Base-by-base conservation (phyloP, 1,284 basidiomycete species). In the Ustilago loliicola region DNA sequence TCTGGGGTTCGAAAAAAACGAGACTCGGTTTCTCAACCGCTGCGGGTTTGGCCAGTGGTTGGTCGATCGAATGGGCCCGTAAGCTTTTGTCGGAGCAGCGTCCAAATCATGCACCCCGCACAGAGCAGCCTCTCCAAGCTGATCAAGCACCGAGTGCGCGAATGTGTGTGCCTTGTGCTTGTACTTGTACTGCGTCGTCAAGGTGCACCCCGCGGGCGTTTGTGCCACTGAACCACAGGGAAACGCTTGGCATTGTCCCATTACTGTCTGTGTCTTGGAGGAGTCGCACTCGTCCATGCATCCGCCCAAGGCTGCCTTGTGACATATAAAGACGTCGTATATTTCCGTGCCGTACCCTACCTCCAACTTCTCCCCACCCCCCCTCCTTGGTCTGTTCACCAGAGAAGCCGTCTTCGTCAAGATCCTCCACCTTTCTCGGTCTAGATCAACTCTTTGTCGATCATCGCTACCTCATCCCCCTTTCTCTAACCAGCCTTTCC, bases 61-160 rank as follows among this genome's bases (percentile, higher is more conserved):
- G 17, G 56, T 58, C 40, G 56, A 50, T 17, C 40, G 21, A 11
- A 27, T n/a, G 30, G 21, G 40, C 36, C 29, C 8, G 27, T 58
- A 34, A 29, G 55, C 38, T 48, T n/a, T 27, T 48, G 56, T 58
- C 42, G 56, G 45, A 58, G 30, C 45, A 48, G 42, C 30, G 8
- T 48, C 45, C 29, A 42, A 36, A 2, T 53, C 55, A 63, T 69
- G 66, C 66, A 69, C 42, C 66, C 66, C 55, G 38, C 66, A 63
- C 50, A n/a, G 29, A 50, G 25, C 52, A 48, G 40, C 29, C 1
- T 11, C 4, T n/a, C 21, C 25, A 23, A 27, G 27, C 54, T 40
- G 19, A 7, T 30, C 19, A 32, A 57, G 29, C 42, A 13, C 27
- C 40, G 51, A 42, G 58, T 42, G 53, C 56, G 47, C 38, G 27